Conservation (phyloP, 2,329 filamentous ascomycete genomes). For the Fusarium mexicanum region DNA sequence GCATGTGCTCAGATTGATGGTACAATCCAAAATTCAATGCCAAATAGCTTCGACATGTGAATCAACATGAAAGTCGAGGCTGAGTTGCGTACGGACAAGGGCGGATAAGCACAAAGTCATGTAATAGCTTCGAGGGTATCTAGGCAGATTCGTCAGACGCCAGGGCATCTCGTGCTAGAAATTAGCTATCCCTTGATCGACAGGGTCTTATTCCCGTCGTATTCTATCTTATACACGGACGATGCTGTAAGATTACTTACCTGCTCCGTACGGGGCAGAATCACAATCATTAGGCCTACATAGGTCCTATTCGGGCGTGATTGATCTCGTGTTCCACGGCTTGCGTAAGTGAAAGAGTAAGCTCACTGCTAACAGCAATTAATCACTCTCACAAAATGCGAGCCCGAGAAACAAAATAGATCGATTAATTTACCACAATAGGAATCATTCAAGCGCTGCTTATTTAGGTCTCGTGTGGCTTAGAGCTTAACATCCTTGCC, state of each 20-base stretch:
- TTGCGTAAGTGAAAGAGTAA: not conserved
- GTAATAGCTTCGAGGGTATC: not conserved
- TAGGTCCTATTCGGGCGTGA: not conserved
- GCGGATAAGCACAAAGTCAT: not conserved
- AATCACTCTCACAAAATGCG: not conserved
- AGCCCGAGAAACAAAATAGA: not conserved
- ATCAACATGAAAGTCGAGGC: not conserved
- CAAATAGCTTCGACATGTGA: not conserved
- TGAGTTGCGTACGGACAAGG: not conserved
- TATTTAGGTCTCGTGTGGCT: slow-evolving; percentile 8
- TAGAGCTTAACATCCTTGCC: slow-evolving; percentile 1
- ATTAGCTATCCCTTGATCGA: not conserved
- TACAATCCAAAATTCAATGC: too few species aligned
- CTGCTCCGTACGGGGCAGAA: not conserved
- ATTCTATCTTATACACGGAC: not conserved
- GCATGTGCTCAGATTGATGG: not conserved
- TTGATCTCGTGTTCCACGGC: not conserved
- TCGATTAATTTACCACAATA: not conserved
- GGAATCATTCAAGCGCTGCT: not conserved
- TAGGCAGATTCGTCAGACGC: not conserved
- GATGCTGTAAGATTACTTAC: not conserved
- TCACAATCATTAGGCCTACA: not conserved
- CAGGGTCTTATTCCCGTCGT: slow-evolving; percentile 19
- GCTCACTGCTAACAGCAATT: not conserved
- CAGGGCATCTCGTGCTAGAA: not conserved